Evolutionary conservation across 306 rosid genomes (phyloP).

Genomic region (Rosa chinensis): DNA sequence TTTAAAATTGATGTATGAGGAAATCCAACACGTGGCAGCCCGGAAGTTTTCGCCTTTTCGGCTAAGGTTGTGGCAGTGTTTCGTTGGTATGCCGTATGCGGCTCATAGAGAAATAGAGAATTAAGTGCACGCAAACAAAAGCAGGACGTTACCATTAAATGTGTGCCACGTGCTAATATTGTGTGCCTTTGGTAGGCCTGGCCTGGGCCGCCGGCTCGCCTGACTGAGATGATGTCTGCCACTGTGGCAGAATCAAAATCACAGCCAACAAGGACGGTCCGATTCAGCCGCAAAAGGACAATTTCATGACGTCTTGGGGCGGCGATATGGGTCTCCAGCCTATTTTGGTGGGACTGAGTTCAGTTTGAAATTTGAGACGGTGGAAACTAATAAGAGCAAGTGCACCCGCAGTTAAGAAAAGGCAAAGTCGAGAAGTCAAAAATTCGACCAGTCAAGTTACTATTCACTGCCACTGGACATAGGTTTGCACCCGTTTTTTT

Average conservation of each 20-base stretch:
- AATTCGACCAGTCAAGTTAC: too few relatives aligned
- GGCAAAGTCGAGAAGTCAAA: too few relatives aligned
- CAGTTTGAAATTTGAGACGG: too few relatives aligned
- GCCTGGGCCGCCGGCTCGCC: slow-evolving; percentile 8
- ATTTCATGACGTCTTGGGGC: not conserved
- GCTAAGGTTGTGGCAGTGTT: not conserved
- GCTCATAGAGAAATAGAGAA: not conserved
- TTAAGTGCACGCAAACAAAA: slow-evolving; percentile 3
- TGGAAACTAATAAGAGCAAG: too few relatives aligned
- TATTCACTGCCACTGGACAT: too few relatives aligned
- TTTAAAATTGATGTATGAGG: not conserved
- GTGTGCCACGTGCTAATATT: slow-evolving; percentile 6
- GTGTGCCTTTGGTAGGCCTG: not conserved
- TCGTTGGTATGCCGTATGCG: not conserved
- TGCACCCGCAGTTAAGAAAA: too few relatives aligned
- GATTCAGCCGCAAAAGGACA: not conserved
- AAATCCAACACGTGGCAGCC: slow-evolving; percentile 28
- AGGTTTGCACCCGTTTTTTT: too few relatives aligned
- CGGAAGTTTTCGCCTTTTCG: slow-evolving; percentile 4
- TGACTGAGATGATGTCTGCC: not conserved
- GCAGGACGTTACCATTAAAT: not conserved
- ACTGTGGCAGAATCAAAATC: not conserved
- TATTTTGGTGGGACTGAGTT: too few relatives aligned
- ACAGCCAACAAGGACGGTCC: not conserved
- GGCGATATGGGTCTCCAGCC: not conserved